phyloP scores from a whole-genome alignment of 345 rosid species.

The Eucalyptus sp. region DNA sequence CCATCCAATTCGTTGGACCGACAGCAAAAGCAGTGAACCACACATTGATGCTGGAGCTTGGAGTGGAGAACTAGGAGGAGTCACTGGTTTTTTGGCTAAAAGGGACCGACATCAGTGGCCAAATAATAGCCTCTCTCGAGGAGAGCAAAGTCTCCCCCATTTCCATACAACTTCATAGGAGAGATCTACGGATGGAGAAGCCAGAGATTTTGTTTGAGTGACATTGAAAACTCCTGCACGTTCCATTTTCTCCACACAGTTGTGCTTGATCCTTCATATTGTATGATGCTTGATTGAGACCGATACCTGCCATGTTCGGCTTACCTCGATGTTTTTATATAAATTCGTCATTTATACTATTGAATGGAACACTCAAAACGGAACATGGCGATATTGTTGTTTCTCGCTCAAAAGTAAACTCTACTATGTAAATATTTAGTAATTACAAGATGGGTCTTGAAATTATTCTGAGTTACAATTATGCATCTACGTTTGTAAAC shows the following conservation, averaged over 20 bases:
- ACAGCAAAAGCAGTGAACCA: constrained; percentile 47
- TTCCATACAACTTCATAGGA: neutral
- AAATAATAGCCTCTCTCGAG: neutral
- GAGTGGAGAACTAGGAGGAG: constrained; percentile 3
- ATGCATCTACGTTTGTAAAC: neutral
- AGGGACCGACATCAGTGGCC: neutral
- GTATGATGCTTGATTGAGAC: neutral
- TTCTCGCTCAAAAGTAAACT: neutral
- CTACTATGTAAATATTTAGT: neutral
- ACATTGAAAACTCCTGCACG: neutral
- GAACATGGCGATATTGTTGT: rapidly evolving
- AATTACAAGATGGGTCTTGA: neutral
- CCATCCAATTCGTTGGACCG: constrained; percentile 81
- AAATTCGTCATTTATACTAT: neutral
- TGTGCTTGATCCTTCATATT: neutral
- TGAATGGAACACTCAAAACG: rapidly evolving
- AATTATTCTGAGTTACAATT: neutral
- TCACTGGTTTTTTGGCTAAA: neutral
- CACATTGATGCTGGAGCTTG: constrained; percentile 73
- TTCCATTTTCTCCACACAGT: neutral
- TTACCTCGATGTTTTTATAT: neutral
- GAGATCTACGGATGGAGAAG: neutral
- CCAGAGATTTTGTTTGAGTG: neutral
- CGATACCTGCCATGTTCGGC: neutral
- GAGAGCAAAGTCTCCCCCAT: neutral